Evolutionary conservation across 2,329 filamentous ascomycete genomes (phyloP).

Genomic region (Aspergillus transmontanensis): DNA sequence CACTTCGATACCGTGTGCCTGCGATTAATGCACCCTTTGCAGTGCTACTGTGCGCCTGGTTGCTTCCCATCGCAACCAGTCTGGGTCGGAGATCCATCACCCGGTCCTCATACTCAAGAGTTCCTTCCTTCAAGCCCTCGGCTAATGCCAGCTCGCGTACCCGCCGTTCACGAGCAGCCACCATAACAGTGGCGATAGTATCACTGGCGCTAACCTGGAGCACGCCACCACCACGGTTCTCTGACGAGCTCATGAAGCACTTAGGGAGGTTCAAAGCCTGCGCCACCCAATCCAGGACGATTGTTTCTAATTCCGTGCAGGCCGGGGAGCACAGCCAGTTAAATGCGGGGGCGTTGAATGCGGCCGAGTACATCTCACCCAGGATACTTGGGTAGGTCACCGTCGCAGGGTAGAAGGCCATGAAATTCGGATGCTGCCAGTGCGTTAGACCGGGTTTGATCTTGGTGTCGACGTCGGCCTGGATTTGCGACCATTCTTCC

Average conservation of each 20-base stretch:
- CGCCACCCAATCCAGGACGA: slow-evolving; percentile 90
- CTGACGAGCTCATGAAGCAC: slow-evolving; percentile 71
- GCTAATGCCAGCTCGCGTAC: slow-evolving; percentile 62
- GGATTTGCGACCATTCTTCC: slow-evolving; percentile 75
- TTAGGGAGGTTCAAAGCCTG: slow-evolving; percentile 72
- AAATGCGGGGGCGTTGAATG: slow-evolving; percentile 88
- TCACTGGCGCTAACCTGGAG: slow-evolving; percentile 91
- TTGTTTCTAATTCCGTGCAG: slow-evolving; percentile 89
- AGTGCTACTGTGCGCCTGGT: slow-evolving; percentile 78
- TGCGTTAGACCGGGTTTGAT: slow-evolving; percentile 93
- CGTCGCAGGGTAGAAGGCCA: slow-evolving; percentile 90
- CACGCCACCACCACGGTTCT: slow-evolving; percentile 75
- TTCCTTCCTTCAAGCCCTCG: slow-evolving; percentile 47
- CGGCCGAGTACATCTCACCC: slow-evolving; percentile 87
- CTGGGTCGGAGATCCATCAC: slow-evolving; percentile 67
- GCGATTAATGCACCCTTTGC: slow-evolving; percentile 86
- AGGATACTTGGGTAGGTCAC: slow-evolving; percentile 82
- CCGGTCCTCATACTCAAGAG: slow-evolving; percentile 68
- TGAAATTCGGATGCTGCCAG: slow-evolving; percentile 93
- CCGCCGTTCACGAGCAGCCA: slow-evolving; percentile 81
- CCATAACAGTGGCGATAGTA: slow-evolving; percentile 81
- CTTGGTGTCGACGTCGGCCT: slow-evolving; percentile 78
- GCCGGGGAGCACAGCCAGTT: slow-evolving; percentile 96
- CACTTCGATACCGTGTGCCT: slow-evolving; percentile 75
- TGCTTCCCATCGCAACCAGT: slow-evolving; percentile 79